Evolutionary conservation across 176 grass and related monocot species (phyloP), one percentile per base, ranked within the genome.

Genomic region (Hyparrhenia diplandra): DNA sequence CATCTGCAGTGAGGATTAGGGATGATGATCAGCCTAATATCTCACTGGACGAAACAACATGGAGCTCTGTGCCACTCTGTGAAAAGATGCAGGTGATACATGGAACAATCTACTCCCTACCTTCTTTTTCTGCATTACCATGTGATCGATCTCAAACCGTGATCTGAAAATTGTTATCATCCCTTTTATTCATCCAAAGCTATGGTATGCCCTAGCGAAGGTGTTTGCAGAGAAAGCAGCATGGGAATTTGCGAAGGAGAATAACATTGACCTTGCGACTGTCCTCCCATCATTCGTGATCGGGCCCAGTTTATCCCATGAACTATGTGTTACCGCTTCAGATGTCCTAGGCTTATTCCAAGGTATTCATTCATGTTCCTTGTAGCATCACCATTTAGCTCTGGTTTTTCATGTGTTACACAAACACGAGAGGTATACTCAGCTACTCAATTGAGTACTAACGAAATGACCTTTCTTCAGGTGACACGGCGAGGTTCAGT

Each of bases 141-240:
- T 59, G 69, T 73, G 31, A 10, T 58, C 24, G 11, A 28, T 27
- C 35, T 83, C 13, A 21, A 83, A 51, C n/a, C 10, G 20, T 83
- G 60, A 51, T 65, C 43, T 67, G 10, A 80, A 75, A 34, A 63
- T 55, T 57, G 20, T 4, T 3, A 1, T 4, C 63, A 8, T 42
- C 17, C 10, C 3, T 28, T 87, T 25, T 55, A 73, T 51, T 4
- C 74, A 35, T 54, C 28, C 29, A 76, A 78, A 97, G 91, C 81
- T 97, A 17, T 97, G 94, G 91, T 97, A 97, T 90, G 79, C 89
- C 77, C 79, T 97, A 69, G 94, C 94, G 47, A 97, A 97, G 84
- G 49, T 94, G 69, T 80, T 88, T 71, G 94, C 94, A 72, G 94
- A 97, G 85, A 90, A 92, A 82, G 91, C 91, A 67, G 94, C 94